phyloP scores from a whole-genome alignment of 2,329 filamentous ascomycete species.

The Verticillium klebahnii region DNA sequence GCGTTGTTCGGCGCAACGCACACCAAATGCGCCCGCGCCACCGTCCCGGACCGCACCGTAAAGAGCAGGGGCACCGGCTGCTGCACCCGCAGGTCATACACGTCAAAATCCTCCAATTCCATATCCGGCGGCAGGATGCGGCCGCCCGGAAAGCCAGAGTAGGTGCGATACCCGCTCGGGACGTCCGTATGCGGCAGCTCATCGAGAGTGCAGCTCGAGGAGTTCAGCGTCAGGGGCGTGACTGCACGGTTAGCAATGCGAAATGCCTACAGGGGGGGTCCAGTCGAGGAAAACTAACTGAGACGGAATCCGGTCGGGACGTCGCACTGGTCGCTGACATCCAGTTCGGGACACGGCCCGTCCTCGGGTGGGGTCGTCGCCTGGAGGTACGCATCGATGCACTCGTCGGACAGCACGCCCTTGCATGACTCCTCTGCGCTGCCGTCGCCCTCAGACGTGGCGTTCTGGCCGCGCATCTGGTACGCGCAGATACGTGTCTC shows the following conservation, averaged over 20 bases:
- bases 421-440: not conserved
- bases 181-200: not conserved
- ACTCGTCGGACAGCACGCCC: not conserved
- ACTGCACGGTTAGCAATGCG: not conserved
- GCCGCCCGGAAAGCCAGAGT: not conserved
- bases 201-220: not conserved
- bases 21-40: not conserved
- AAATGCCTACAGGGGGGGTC: too few relatives aligned
- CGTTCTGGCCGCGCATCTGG: not conserved
- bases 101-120: not conserved
- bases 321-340: not conserved
- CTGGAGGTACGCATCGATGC: not conserved
- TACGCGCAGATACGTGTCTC: not conserved
- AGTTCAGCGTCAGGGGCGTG: not conserved
- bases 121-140: not conserved
- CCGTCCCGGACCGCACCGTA: not conserved
- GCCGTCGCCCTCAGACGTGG: not conserved
- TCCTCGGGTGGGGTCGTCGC: not conserved
- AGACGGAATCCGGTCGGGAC: not conserved
- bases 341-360: not conserved
- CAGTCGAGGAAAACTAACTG: not conserved
- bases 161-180: not conserved
- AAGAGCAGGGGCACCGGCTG: constrained; percentile 3
- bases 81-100: constrained; percentile 1
- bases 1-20: constrained; percentile 1